Evolutionary conservation across 805 yeast species (phyloP), one percentile per base, ranked within the genome.

Genomic region (Diddensiella transvaalensis): DNA sequence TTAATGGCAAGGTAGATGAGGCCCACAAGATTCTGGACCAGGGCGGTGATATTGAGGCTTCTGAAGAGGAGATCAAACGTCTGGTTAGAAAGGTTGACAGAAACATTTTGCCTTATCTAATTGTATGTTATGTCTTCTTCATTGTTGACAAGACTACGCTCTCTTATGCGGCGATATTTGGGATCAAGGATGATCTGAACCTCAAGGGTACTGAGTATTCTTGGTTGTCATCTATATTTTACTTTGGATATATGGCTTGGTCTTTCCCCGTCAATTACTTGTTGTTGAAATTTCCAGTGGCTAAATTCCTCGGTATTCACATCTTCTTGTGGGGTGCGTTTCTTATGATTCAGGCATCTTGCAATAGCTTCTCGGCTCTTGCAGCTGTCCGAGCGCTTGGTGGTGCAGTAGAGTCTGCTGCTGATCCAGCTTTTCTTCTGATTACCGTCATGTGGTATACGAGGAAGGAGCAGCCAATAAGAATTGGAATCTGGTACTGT

Each of bases 381-480:
- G 39, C 47, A 4, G 54, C 46, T 3, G 41, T 45, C 8, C 29
- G 58, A 36, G 47, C 42, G 4, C 42, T 54, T 4, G 47, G 47
- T 4, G 58, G 58, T n/a, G 50, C 50, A 3, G 50, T 44, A 6
- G 58, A 54, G 36, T 51, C 55, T 11, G 39, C 36, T n/a, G 48
- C 51, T 15, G 53, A 48, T 19, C 81, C 82, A 1, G 80, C 82
- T 0, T 71, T 79, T 42, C 72, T 79, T 47, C 67, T 80, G 22
- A 71, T 82, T 38, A 77, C 82, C 33, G 76, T 83, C 22, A 79
- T 79, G 83, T 82, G 79, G 66, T 82, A 79, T 65, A 74, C 75
- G 5, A 53, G 62, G 13, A 48, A 49, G 4, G 65, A 64, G 46
- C 79, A 79, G 44, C 82, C 84, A 11, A 49, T 78, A 3, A 78